Conservation (phyloP, 2,329 filamentous ascomycete genomes). For the Aspergillus pseudoterreus region DNA sequence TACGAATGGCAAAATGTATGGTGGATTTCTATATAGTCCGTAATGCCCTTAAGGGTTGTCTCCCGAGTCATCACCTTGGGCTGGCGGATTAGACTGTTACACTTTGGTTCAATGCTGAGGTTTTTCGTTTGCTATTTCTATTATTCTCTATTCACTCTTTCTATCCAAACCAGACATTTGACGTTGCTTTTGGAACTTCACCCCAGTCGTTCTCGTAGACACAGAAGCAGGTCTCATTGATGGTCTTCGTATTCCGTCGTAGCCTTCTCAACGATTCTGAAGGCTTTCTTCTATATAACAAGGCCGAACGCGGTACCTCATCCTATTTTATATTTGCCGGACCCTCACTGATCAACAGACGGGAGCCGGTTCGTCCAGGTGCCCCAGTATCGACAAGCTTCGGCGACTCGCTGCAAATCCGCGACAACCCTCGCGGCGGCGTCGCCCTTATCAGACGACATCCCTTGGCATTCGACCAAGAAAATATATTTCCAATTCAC, state of each 20-base stretch:
- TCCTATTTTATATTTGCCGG: not conserved
- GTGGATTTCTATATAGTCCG: conserved; percentile 15
- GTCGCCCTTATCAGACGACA: conserved; percentile 22
- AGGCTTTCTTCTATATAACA: not conserved
- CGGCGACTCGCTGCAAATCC: conserved; percentile 34
- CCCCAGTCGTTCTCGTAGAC: not conserved
- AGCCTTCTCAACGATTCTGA: no score
- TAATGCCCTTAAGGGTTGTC: conserved; percentile 10
- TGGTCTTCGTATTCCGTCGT: no score
- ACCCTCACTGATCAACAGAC: not conserved
- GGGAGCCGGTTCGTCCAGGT: conserved; percentile 37
- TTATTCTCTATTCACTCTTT: conserved; percentile 5
- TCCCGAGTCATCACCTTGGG: conserved; percentile 11
- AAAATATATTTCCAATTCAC: conserved; percentile 88
- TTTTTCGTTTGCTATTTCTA: conserved; percentile 13
- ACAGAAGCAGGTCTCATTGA: no score
- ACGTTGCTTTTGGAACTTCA: not conserved
- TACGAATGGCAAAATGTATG: conserved; percentile 28
- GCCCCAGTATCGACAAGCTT: conserved; percentile 37
- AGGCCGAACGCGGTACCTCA: not conserved
- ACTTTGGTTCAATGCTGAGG: conserved; percentile 8
- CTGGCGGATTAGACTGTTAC: conserved; percentile 17
- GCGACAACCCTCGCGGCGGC: conserved; percentile 28
- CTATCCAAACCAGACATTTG: not conserved
- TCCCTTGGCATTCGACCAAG: conserved; percentile 81